Evolutionary conservation across 1,139 yeast genomes (phyloP).

Genomic region (Yamadazyma pseudoaaseri): DNA sequence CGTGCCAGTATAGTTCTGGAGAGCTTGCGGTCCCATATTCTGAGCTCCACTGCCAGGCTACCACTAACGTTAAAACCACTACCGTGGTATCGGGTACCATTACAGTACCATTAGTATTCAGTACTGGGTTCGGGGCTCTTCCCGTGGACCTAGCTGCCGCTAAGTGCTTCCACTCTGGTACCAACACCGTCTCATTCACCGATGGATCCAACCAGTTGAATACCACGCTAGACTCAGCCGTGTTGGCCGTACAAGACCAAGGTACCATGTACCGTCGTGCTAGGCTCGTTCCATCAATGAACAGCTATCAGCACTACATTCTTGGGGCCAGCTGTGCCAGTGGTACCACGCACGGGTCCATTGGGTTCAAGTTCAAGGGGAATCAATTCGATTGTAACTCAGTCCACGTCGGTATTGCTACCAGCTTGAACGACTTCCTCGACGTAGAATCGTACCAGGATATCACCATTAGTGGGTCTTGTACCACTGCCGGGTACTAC

Average conservation of each 20-base stretch:
- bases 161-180: slow-evolving; percentile 19
- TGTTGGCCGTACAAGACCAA: not conserved
- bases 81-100: slow-evolving; percentile 22
- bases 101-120: slow-evolving; percentile 26
- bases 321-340: slow-evolving; percentile 22
- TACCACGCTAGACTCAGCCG: slow-evolving; percentile 11
- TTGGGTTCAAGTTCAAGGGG: slow-evolving; percentile 18
- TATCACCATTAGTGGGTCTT: slow-evolving; percentile 12
- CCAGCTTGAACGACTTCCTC: slow-evolving; percentile 22
- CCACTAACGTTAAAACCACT: slow-evolving; percentile 11
- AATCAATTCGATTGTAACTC: slow-evolving; percentile 22
- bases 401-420: slow-evolving; percentile 21
- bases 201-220: slow-evolving; percentile 26
- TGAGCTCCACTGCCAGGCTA: slow-evolving; percentile 23
- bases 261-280: not conserved
- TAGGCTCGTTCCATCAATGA: slow-evolving; percentile 18
- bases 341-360: slow-evolving; percentile 24
- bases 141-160: slow-evolving; percentile 21
- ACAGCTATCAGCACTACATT: slow-evolving; percentile 15
- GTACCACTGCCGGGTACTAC: slow-evolving; percentile 13
- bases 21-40: slow-evolving; percentile 23
- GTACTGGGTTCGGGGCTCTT: slow-evolving; percentile 22
- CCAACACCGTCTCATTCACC: slow-evolving; percentile 24
- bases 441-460: slow-evolving; percentile 15
- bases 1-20: slow-evolving; percentile 24